These are phyloP conservation scores for Dictyostelium firmibasis DNA, from an alignment of 78 protist genomes.

Conservation along the genomic window DNA sequence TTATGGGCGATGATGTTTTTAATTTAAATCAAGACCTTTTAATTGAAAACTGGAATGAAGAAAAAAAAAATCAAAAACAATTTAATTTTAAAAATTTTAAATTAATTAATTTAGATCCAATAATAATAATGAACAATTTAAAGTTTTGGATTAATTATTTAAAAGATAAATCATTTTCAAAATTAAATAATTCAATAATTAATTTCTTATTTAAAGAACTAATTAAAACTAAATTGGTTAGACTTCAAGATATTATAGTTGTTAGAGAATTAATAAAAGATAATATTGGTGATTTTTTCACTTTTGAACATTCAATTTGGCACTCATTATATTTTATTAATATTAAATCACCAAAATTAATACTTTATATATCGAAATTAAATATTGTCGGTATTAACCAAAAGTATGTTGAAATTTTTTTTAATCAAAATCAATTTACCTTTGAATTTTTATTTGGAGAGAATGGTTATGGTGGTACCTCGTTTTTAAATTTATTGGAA, in stretches of 20 bases:
- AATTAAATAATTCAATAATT: too few relatives aligned
- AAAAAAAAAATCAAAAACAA: background rate
- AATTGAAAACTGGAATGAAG: background rate
- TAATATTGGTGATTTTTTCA: background rate
- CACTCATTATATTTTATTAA: background rate
- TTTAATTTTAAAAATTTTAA: too few relatives aligned
- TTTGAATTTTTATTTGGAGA: background rate
- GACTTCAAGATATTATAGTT: background rate
- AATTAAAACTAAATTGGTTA: background rate
- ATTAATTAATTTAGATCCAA: background rate
- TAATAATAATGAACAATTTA: too few relatives aligned
- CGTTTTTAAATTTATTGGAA: background rate
- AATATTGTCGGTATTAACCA: too few relatives aligned
- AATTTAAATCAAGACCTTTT: background rate
- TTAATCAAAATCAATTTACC: background rate
- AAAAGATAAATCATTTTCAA: background rate
- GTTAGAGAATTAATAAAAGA: background rate
- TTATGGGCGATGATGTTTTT: background rate
- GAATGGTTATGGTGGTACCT: background rate
- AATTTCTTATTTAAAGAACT: background rate
- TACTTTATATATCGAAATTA: background rate
- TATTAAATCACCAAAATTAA: background rate
- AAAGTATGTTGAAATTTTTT: too few relatives aligned
- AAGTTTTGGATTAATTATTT: background rate
- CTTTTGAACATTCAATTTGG: background rate